Evolutionary conservation across 2,329 filamentous ascomycete species (phyloP), one percentile per base, ranked within the genome.

Genomic region (Aureobasidium zeae): DNA sequence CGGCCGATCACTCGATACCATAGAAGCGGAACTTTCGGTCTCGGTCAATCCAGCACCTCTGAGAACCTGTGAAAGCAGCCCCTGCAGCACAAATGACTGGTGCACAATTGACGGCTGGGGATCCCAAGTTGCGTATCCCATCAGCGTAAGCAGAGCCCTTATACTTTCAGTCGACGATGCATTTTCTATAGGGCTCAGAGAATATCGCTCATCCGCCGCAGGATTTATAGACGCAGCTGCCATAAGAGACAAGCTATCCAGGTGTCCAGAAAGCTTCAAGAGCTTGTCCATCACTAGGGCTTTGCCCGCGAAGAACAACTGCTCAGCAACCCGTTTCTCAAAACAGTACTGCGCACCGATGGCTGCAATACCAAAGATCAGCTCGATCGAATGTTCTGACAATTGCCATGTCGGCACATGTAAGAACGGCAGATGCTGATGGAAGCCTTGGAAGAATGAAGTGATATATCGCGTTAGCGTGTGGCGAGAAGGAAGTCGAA

Each of bases 391-490:
- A n/a, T 77, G 70, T n/a, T 77, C 73, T 6, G 73, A 72, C 0
- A 79, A 72, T 2, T 70, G 68, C 34, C 85, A 67, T 0, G 80
- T 84, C 0, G 81, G 76, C 4, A 83, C 63, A 55, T 86, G 81
- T 20, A 86, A 64, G 48, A 85, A 76, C 0, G 73, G 74, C 29
- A 77, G 65, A 48, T 76, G 72, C 19, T 72, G 67, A 46, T 77
- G 69, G 46, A 85, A 83, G 0, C 80, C 79, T 46, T 72, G 75
- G 42, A 83, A 73, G 52, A 83, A 86, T 1, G 79, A 80, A 47
- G 82, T 79, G 22, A 85, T 61, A 49, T 84, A 85, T 24, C 81
- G 66, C 2, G 77, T 79, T 20, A 85, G 58, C 0, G 81, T 82
- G 51, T 83, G 73, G 3, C 81, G 72, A 4, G 80, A 83, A 1